Evolutionary conservation across 805 yeast genomes (phyloP), one percentile per base, ranked within the genome.

Genomic region (Hanseniaspora clermontiae): DNA sequence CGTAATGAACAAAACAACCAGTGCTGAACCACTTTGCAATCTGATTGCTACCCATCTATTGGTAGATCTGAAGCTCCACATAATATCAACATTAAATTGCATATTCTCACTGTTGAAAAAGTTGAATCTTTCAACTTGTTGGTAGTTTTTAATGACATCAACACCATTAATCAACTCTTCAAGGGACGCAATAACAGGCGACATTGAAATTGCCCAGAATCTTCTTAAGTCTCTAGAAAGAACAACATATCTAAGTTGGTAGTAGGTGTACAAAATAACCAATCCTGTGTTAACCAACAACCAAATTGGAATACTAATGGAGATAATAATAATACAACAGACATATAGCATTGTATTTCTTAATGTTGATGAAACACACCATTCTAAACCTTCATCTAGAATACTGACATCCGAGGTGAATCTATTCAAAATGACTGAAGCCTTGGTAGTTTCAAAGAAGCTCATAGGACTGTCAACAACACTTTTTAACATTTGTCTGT

Each of bases 391-490:
- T 65, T 85, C 87, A 65, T 88, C 95, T 66, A 87, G 71, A 7
- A 81, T 81, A 65, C 87, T 93, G 0, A 91, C 83, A 66, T 87
- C 95, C 61, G 86, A 85, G 1, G 95, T 84, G 66, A 88, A 88
- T 62, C 96, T 74, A 68, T 87, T 88, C 66, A 88, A 72, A 58
- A 88, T 81, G 61, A 95, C 75, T 1, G 96, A 95, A 74, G 86
- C 76, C 17, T 96, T 96, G 0, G 95, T 84, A 10, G 87, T 80
- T 65, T 88, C 96, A 70, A 87, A 76, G 65, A 79, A 88, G 1
- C 82, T 70, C 90, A 87, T 86, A 49, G 95, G 95, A 1, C 93
- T 81, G 58, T 81, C 82, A 59, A 88, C 70, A n/a, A 88, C 73
- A 42, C 73, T 76, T 49, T 74, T 67, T 55, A 82, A 72, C 0